Evolutionary conservation across 2,329 filamentous ascomycete species (phyloP).

Genomic region (Stemphylium lycopersici): DNA sequence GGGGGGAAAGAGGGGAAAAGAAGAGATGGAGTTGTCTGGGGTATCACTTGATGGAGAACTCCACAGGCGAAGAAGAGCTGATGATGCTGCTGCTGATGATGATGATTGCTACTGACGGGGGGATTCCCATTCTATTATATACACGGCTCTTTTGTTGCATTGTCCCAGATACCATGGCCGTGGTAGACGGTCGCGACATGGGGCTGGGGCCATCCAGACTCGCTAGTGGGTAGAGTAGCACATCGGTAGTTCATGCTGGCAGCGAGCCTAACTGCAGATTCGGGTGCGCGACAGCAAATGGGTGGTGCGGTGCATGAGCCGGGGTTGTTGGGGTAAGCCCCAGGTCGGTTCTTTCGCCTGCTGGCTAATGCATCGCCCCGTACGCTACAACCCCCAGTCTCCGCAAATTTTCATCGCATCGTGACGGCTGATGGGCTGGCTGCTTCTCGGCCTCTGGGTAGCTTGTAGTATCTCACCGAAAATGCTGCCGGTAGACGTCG

Average conservation of each 20-base stretch:
- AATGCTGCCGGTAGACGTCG: constrained; percentile 22
- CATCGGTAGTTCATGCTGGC: constrained; percentile 23
- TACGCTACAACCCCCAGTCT: constrained; percentile 20
- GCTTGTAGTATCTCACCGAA: constrained; percentile 22
- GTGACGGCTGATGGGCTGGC: constrained; percentile 21
- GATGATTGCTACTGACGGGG: neutral
- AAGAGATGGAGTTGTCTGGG: neutral
- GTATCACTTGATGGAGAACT: constrained; percentile 1
- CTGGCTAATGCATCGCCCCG: constrained; percentile 24
- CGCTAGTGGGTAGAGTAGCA: constrained; percentile 16
- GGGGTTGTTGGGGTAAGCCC: constrained; percentile 12
- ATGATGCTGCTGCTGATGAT: constrained; percentile 24
- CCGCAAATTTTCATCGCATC: constrained; percentile 23
- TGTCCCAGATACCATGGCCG: constrained; percentile 6
- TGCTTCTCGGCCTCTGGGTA: constrained; percentile 7
- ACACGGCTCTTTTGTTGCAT: constrained; percentile 12
- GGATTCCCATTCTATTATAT: constrained; percentile 29
- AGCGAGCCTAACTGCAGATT: constrained; percentile 10
- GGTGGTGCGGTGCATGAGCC: neutral
- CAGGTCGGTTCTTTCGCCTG: neutral
- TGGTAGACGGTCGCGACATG: constrained; percentile 19
- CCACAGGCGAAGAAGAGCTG: constrained; percentile 17
- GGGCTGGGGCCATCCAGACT: constrained; percentile 34
- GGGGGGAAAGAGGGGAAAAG: neutral
- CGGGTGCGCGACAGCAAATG: too few relatives aligned